Conservation (phyloP, 768 basidiomycete genomes). For the Sporobolomyces pararoseus region DNA sequence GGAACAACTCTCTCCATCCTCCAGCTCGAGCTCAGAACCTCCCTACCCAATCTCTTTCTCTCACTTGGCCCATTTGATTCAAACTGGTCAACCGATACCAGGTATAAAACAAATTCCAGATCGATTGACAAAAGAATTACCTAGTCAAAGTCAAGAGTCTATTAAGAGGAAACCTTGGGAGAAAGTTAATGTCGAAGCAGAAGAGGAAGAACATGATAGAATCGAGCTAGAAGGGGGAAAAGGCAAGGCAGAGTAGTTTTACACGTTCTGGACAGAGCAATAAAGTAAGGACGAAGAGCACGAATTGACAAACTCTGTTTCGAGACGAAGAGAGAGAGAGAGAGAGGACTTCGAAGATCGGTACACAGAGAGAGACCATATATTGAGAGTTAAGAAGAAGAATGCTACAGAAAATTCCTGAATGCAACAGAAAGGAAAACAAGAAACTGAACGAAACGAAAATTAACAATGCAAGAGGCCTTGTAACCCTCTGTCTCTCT, state of each 20-base stretch:
- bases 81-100: slow-evolving; percentile 40
- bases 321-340: too few relatives aligned
- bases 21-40: slow-evolving; percentile 11
- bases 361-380: too few relatives aligned
- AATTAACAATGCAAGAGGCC: too few relatives aligned
- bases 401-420: too few relatives aligned
- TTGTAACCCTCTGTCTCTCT: too few relatives aligned
- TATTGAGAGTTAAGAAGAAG: too few relatives aligned
- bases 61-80: slow-evolving; percentile 42
- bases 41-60: slow-evolving; percentile 44
- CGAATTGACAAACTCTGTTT: too few relatives aligned
- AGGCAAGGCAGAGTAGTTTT: neutral
- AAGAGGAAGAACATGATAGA: slow-evolving; percentile 1
- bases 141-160: slow-evolving; percentile 18
- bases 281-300: neutral
- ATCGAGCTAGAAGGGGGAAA: neutral
- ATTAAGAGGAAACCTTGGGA: slow-evolving; percentile 44
- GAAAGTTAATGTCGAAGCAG: neutral
- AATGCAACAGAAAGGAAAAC: too few relatives aligned
- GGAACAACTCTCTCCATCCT: neutral
- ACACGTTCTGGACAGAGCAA: neutral
- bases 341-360: too few relatives aligned
- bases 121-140: slow-evolving; percentile 26
- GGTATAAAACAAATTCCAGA: slow-evolving; percentile 44
- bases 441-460: too few relatives aligned